Base-by-base conservation (phyloP, 139 green algal species). In the Dunaliella primolecta region DNA sequence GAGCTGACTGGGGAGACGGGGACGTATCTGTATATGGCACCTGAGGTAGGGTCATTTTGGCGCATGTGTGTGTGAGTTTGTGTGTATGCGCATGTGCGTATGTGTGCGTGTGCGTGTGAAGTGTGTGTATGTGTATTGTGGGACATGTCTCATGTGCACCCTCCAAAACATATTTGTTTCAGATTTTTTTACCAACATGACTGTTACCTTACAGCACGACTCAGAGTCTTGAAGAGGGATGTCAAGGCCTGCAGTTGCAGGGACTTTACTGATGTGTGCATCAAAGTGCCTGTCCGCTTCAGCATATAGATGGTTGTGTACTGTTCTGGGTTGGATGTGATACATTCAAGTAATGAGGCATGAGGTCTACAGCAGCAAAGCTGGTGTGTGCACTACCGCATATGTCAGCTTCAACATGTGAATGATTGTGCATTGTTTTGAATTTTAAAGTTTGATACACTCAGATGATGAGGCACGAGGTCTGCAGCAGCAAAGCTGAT, bases 21-120 rank as follows among this genome's bases (percentile, higher is more conserved):
- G 35, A 96, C 91, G 1, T 98, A 98, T 83, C 64, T 95, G 75
- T 98, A 97, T 90, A 98, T 98, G 95, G 89, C 90, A 1, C 95
- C 95, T 1, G 95, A 98, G 86, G 92, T 75, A 21, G 7, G 80
- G 77, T 34, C 77, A 35, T 23, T 23, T 38, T 15, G 3, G 3
- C 25, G n/a, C 77, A 24, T 34, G 20, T 56, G 77, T 55, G 27
- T 11, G 21, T 21, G 30, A 25, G 77, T 55, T 32, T 82, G 77
- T 56, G 7, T 75, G 38, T 36, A 35, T 84, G 80, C 77, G 80
- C 38, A 35, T 38, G 55, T 37, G 3, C 25, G n/a, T 84, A 24
- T 34, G 20, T 56, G 77, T 55, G 27, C 25, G 21, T 21, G 30
- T 46, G 77, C 33, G 20, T 82, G 77, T 56, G 7, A 56, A 32